A percentile compares a stretch with the other conserved stretches of the same genome.
phyloP scores from a whole-genome alignment of 2,329 filamentous ascomycete species.

The Talaromyces verruculosus region DNA sequence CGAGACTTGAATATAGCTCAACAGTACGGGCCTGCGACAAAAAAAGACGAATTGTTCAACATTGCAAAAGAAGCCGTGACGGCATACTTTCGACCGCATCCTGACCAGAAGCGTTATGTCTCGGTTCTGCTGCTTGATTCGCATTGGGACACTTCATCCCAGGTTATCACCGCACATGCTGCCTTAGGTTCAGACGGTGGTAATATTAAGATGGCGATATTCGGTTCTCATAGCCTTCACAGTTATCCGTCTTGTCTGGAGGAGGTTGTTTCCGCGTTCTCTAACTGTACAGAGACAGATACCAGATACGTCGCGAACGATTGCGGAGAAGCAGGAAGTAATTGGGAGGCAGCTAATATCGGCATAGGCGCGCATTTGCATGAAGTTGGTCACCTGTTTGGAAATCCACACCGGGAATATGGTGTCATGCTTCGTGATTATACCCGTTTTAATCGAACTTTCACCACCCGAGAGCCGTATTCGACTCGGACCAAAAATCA shows the following conservation, averaged over 20 bases:
- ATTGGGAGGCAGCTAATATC: constrained; percentile 93
- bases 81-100: constrained; percentile 69
- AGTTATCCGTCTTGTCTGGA: constrained; percentile 88
- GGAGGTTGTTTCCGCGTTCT: constrained; percentile 84
- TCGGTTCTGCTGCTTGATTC: constrained; percentile 83
- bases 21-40: constrained; percentile 68
- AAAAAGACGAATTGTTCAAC: constrained; percentile 70
- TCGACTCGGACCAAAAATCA: constrained; percentile 83
- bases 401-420: constrained; percentile 82
- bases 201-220: constrained; percentile 80
- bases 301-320: constrained; percentile 78
- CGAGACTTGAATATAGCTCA: constrained; percentile 75
- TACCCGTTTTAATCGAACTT: constrained; percentile 77
- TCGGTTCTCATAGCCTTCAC: constrained; percentile 87
- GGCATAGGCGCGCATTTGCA: constrained; percentile 92
- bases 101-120: constrained; percentile 83
- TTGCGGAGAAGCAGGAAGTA: constrained; percentile 81
- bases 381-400: constrained; percentile 85
- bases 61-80: constrained; percentile 77
- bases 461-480: constrained; percentile 76
- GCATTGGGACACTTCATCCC: constrained; percentile 74
- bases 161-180: constrained; percentile 75
- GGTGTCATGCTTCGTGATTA: constrained; percentile 95
- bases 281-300: constrained; percentile 86
- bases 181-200: constrained; percentile 74